These are phyloP conservation scores for Sinapis alba DNA, from an alignment of 441 rosid genomes.

Conservation along the genomic window DNA sequence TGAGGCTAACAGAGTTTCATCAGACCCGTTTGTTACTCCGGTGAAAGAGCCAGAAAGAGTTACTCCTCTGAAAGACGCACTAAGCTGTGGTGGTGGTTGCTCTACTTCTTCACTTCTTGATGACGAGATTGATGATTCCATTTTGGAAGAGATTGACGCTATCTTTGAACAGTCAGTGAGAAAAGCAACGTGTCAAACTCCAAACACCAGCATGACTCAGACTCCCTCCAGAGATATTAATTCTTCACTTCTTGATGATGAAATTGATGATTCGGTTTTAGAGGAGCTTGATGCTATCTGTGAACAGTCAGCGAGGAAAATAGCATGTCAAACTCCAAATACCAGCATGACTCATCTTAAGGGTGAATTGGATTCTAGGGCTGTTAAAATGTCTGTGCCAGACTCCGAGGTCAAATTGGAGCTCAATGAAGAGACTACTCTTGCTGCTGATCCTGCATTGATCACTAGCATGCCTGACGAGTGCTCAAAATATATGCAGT, in stretches of 20 bases:
- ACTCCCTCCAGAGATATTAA: constrained; percentile 31
- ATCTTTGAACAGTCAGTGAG: constrained; percentile 60
- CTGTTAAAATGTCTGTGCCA: constrained; percentile 11
- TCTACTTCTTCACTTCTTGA: constrained; percentile 57
- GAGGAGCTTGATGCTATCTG: constrained; percentile 75
- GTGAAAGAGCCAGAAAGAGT: constrained; percentile 39
- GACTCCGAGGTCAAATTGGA: constrained; percentile 22
- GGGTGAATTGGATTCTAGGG: constrained; percentile 20
- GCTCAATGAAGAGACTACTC: constrained; percentile 33
- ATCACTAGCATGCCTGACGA: constrained; percentile 58
- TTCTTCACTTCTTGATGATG: constrained; percentile 68
- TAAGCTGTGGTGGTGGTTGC: constrained; percentile 36
- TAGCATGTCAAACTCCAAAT: constrained; percentile 37
- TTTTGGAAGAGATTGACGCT: constrained; percentile 72
- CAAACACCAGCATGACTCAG: constrained; percentile 28
- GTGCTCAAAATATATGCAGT: constrained; percentile 61
- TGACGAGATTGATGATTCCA: constrained; percentile 70
- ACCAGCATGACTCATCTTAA: constrained; percentile 29
- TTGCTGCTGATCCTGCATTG: constrained; percentile 33
- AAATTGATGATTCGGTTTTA: constrained; percentile 64
- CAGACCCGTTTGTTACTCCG: constrained; percentile 56
- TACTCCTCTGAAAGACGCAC: no score
- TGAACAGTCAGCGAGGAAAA: constrained; percentile 55
- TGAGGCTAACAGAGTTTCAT: constrained; percentile 22
- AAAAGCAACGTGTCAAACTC: constrained; percentile 40